Base-by-base conservation (phyloP, 306 rosid genomes). In the Begonia fuchsioides region DNA sequence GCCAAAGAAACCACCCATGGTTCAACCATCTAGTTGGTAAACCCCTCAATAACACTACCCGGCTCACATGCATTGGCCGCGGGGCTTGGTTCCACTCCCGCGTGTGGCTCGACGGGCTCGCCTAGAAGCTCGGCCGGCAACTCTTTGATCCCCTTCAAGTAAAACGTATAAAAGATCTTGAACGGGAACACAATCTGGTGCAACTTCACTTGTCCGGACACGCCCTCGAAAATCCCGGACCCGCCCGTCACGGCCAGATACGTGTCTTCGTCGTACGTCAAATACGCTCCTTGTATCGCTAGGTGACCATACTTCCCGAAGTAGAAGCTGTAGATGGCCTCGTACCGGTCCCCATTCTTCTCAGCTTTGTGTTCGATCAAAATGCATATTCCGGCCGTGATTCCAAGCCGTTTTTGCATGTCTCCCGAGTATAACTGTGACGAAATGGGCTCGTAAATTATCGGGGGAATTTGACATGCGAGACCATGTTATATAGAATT, bases 231-330 rank as follows among this genome's bases (percentile, higher is more conserved):
- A 54, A 75, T 63, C 0, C 87, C 87, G 18, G 82, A 60, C 13
- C 87, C 87, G 20, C 87, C 87, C 2, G 82, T 79, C 46, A 79
- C 72, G 13, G 82, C 76, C 15, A 79, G 64, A 11, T 58, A 72
- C 9, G 75, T 63, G 58, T 75, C 75, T 52, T 79, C 70, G 35
- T 26, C 3, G 20, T 75, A 79, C 13, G 87, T 79, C 39, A 72
- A 32, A 32, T 79, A 79, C 3, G 70, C 38, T 8, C 87, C 82
- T n/a, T 79, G 87, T 17, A 79, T 82, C 5, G 82, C 53, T 19
- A 79, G 63, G 58, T 79, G 87, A 50, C 87, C 87, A 54, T 79
- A 79, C 53, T 75, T 82, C 2, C 87, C 87, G 50, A 79, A 75
- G 68, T 79, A 58, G 54, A 72, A 79, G 72, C 87, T 79, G 70